phyloP scores from a whole-genome alignment of 257 asterid genomes.

The Anisodus tanguticus region DNA sequence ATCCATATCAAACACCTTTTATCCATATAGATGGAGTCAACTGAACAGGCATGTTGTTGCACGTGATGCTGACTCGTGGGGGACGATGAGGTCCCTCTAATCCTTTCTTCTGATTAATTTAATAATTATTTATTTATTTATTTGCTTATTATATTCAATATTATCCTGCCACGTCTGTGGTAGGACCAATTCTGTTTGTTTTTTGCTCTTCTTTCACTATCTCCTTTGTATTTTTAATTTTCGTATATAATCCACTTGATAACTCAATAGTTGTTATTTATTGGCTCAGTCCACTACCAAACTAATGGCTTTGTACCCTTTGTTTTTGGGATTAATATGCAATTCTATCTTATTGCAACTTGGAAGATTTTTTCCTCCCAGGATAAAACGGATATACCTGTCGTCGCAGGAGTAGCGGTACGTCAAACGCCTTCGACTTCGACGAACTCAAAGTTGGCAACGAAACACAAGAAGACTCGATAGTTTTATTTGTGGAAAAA shows the following conservation, averaged over 20 bases:
- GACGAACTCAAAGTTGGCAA: no score
- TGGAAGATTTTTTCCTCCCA: background rate
- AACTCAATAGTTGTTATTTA: slow-evolving; percentile 7
- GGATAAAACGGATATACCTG: no score
- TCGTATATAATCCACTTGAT: background rate
- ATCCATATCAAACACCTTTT: no score
- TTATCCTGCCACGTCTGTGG: slow-evolving; percentile 37
- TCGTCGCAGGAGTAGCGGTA: no score
- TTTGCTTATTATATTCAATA: slow-evolving; percentile 36
- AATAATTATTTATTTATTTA: background rate
- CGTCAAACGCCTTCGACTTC: no score
- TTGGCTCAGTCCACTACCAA: background rate
- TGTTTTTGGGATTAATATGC: background rate
- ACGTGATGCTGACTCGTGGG: slow-evolving; percentile 38
- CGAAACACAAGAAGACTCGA: no score
- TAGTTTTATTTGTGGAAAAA: no score
- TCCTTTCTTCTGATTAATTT: background rate
- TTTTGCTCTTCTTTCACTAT: background rate
- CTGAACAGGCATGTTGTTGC: slow-evolving; percentile 36
- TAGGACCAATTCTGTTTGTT: background rate
- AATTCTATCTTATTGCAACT: background rate
- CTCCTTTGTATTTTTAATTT: background rate
- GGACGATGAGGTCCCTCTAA: background rate
- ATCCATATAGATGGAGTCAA: slow-evolving; percentile 19
- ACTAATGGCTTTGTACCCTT: background rate